Conservation (phyloP, 345 rosid species). For the Bruguiera gymnorhiza region DNA sequence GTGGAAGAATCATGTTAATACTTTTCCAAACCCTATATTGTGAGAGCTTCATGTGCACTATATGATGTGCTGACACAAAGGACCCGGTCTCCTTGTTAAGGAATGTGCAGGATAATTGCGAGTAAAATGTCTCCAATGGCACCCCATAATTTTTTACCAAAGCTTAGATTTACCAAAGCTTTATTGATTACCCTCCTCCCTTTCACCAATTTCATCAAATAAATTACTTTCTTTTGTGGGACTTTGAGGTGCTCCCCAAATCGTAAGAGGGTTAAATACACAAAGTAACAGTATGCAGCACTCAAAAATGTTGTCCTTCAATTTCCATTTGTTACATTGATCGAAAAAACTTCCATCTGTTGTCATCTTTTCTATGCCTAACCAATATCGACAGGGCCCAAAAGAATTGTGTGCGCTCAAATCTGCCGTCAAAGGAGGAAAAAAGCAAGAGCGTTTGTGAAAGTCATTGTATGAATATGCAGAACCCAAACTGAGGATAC, state of each 20-base stretch:
- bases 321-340: no score
- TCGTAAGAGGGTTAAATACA: neutral
- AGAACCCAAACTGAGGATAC: slow-evolving; percentile 21
- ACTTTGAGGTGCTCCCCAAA: slow-evolving; percentile 10
- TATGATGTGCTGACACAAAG: no score
- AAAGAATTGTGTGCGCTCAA: slow-evolving; percentile 9
- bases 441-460: slow-evolving; percentile 39
- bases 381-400: slow-evolving; percentile 11
- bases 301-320: no score
- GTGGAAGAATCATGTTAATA: no score
- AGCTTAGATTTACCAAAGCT: slow-evolving; percentile 21
- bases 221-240: slow-evolving; percentile 30
- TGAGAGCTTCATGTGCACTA: no score
- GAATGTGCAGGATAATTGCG: no score
- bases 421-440: slow-evolving; percentile 10
- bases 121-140: no score
- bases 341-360: neutral
- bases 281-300: neutral
- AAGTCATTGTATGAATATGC: slow-evolving; percentile 48
- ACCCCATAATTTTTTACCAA: slow-evolving; percentile 15
- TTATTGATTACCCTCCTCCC: slow-evolving; percentile 25
- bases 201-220: slow-evolving; percentile 30
- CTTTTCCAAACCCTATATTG: no score
- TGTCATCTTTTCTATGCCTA: neutral
- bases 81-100: no score